Evolutionary conservation across 1,139 yeast species (phyloP).

Genomic region (Blastobotrys persicus): DNA sequence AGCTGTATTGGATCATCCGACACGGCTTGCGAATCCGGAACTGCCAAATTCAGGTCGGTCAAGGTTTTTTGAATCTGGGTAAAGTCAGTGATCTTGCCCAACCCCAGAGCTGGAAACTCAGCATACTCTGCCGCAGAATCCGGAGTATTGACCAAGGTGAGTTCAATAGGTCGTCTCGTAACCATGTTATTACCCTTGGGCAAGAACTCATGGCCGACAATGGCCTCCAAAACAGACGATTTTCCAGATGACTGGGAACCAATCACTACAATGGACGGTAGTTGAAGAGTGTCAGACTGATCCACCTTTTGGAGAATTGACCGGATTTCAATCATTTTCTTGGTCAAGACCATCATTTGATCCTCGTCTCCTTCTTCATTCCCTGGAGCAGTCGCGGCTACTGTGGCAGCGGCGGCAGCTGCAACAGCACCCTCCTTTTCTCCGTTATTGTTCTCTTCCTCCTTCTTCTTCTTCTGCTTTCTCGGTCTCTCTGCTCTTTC

Average conservation of each 20-base stretch:
- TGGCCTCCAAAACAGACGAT: slow-evolving; percentile 87
- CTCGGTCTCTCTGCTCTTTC: slow-evolving; percentile 21
- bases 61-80: slow-evolving; percentile 81
- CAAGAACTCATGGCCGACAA: slow-evolving; percentile 90
- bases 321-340: slow-evolving; percentile 95
- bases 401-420: slow-evolving; percentile 32
- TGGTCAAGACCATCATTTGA: slow-evolving; percentile 74
- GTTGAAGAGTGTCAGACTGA: slow-evolving; percentile 68
- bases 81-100: slow-evolving; percentile 81
- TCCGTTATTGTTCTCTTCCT: slow-evolving; percentile 21
- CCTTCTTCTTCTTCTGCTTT: slow-evolving; percentile 16
- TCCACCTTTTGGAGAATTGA: slow-evolving; percentile 74
- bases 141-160: slow-evolving; percentile 86
- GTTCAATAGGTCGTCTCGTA: slow-evolving; percentile 89
- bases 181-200: slow-evolving; percentile 97
- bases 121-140: slow-evolving; percentile 81
- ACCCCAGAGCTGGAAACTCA: slow-evolving; percentile 87
- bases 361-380: slow-evolving; percentile 36
- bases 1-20: slow-evolving; percentile 90
- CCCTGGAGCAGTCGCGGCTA: slow-evolving; percentile 34
- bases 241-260: slow-evolving; percentile 98
- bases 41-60: slow-evolving; percentile 87
- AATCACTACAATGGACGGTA: slow-evolving; percentile 93
- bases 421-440: slow-evolving; percentile 29
- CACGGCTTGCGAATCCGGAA: slow-evolving; percentile 78